phyloP scores from a whole-genome alignment of 257 asterid species.

The Cinchona pubescens region DNA sequence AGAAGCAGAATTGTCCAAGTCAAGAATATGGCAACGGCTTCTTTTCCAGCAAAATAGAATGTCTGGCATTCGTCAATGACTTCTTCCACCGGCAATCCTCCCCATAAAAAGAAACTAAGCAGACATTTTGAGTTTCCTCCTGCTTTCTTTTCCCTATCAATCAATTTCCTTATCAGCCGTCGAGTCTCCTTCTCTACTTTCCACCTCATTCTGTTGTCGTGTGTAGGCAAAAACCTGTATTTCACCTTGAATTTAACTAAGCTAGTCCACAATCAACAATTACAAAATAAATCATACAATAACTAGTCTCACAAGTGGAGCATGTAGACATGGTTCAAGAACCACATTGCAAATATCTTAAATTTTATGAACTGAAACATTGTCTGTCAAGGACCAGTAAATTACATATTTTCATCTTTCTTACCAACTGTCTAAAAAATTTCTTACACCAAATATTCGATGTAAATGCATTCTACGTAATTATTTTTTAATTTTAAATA shows the following conservation, averaged over 20 bases:
- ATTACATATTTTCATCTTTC: no score
- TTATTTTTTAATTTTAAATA: no score
- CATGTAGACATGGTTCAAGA: not conserved
- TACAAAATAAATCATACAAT: not conserved
- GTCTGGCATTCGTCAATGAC: slow-evolving; percentile 70
- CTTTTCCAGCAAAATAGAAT: slow-evolving; percentile 77
- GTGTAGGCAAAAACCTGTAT: slow-evolving; percentile 39
- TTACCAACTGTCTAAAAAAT: no score
- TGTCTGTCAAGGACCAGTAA: no score
- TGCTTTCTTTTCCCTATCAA: slow-evolving; percentile 15
- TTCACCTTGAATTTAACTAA: not conserved
- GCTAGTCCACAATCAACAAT: not conserved
- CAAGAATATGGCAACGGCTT: slow-evolving; percentile 62
- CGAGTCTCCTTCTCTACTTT: slow-evolving; percentile 42
- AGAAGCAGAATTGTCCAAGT: slow-evolving; percentile 68
- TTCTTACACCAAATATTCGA: no score
- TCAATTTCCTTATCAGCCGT: slow-evolving; percentile 25
- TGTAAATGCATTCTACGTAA: no score
- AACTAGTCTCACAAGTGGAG: not conserved
- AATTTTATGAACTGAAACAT: no score
- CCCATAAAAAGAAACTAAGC: slow-evolving; percentile 33
- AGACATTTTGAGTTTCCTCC: slow-evolving; percentile 32
- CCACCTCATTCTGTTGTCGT: slow-evolving; percentile 39
- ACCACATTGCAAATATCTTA: no score
- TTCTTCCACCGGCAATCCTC: slow-evolving; percentile 51